Percentiles rank a stretch among this genome's conserved stretches.
These are phyloP conservation scores for Uronychia setigera DNA, from an alignment of 73 alveolate genomes.

Conservation along the genomic window DNA sequence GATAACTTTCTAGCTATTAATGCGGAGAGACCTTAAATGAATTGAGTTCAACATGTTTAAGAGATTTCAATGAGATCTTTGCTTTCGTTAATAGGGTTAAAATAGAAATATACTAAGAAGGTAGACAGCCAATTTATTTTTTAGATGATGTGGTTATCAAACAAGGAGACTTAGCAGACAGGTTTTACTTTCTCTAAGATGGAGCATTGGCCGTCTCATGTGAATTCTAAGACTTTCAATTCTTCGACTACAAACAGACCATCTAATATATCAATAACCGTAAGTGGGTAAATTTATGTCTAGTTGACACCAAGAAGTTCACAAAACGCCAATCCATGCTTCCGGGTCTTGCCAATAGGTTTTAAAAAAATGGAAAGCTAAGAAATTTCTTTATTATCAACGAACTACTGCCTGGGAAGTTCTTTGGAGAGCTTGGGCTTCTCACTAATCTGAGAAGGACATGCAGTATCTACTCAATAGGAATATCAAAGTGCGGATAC, in stretches of 20 bases:
- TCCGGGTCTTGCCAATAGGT: no score
- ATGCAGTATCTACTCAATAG: slow-evolving; percentile 42
- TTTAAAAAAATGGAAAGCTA: background rate
- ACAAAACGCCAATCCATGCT: no score
- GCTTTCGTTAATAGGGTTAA: slow-evolving; percentile 29
- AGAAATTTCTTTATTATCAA: slow-evolving; percentile 13
- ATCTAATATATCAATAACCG: background rate
- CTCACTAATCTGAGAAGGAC: slow-evolving; percentile 52
- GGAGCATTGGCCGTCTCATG: slow-evolving; percentile 43
- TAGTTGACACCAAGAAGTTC: no score
- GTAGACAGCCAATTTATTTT: background rate
- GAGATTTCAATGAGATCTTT: background rate
- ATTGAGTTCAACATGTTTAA: background rate
- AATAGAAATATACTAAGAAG: slow-evolving; percentile 1
- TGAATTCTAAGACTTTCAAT: slow-evolving; percentile 40
- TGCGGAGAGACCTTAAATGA: slow-evolving; percentile 20
- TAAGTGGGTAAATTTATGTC: no score
- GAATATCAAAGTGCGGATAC: slow-evolving; percentile 48
- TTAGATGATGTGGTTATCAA: slow-evolving; percentile 52
- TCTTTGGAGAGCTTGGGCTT: slow-evolving; percentile 57
- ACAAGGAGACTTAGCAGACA: slow-evolving; percentile 52
- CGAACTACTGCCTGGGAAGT: slow-evolving; percentile 44
- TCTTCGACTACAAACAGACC: background rate
- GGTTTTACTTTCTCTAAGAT: slow-evolving; percentile 39
- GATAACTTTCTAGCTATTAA: slow-evolving; percentile 8